phyloP scores from a whole-genome alignment of 78 protist species.

The Dictyostelium discoideum region DNA sequence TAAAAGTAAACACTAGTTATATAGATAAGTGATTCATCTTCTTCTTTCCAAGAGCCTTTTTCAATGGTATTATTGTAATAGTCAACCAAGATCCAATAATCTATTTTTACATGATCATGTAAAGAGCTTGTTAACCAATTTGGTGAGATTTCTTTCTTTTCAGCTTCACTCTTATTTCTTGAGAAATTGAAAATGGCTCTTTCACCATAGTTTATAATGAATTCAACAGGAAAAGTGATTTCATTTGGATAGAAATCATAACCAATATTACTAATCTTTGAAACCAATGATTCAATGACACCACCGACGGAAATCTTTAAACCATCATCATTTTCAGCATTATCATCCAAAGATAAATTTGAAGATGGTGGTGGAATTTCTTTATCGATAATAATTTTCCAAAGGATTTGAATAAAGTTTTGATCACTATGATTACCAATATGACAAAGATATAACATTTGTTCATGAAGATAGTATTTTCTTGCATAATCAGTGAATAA shows the following conservation, averaged over 20 bases:
- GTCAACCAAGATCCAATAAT: constrained; percentile 37
- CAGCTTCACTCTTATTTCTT: background rate
- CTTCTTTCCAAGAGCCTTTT: background rate
- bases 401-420: constrained; percentile 35
- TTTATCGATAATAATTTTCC: constrained; percentile 66
- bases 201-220: constrained; percentile 26
- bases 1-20: background rate
- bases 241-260: constrained; percentile 69
- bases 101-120: constrained; percentile 40
- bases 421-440: constrained; percentile 63
- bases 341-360: background rate
- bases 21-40: background rate
- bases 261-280: constrained; percentile 40
- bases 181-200: background rate
- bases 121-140: constrained; percentile 18
- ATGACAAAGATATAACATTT: constrained; percentile 48
- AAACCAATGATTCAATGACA: background rate
- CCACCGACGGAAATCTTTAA: background rate
- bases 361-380: background rate
- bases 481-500: constrained; percentile 48
- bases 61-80: constrained; percentile 31
- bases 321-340: background rate
- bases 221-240: constrained; percentile 29
- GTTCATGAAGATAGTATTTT: constrained; percentile 51
- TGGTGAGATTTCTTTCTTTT: background rate